These are phyloP conservation scores for Stygiomarasmius scandens DNA, from an alignment of 1,284 basidiomycete species.

Conservation along the genomic window DNA sequence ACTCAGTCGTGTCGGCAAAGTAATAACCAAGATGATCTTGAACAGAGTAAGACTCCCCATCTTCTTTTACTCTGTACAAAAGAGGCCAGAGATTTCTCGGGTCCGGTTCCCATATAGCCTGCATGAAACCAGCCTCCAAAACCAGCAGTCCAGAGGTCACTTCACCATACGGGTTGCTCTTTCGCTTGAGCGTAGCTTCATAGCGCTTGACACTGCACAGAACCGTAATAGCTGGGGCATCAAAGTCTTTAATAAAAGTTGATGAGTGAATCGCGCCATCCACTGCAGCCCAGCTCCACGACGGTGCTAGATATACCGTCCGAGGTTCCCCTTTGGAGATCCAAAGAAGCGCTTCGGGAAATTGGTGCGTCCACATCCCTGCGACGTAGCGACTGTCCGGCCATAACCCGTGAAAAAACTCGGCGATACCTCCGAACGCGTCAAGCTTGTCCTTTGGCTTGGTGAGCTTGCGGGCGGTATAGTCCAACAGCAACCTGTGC, in stretches of 20 bases:
- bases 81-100: too few species aligned
- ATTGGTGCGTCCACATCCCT: slow-evolving; percentile 1
- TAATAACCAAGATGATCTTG: too few species aligned
- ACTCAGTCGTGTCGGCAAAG: too few species aligned
- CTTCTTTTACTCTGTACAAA: too few species aligned
- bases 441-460: slow-evolving; percentile 6
- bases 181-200: not conserved
- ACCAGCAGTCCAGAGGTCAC: not conserved
- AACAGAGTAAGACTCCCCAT: too few species aligned
- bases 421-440: slow-evolving; percentile 8
- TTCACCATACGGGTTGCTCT: not conserved
- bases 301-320: slow-evolving; percentile 4
- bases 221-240: too few species aligned
- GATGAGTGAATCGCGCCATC: not conserved
- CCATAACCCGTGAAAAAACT: slow-evolving; percentile 1
- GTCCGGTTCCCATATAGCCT: too few species aligned
- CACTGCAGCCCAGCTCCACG: slow-evolving; percentile 9
- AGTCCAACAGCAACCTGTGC: not conserved
- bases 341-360: slow-evolving; percentile 6
- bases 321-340: too few species aligned
- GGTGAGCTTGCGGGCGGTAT: not conserved
- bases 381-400: slow-evolving; percentile 4
- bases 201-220: not conserved
- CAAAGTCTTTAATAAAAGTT: too few species aligned
- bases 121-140: not conserved